Evolutionary conservation across 805 yeast genomes (phyloP), one percentile per base, ranked within the genome.

Genomic region (Isabelozyma heimii): DNA sequence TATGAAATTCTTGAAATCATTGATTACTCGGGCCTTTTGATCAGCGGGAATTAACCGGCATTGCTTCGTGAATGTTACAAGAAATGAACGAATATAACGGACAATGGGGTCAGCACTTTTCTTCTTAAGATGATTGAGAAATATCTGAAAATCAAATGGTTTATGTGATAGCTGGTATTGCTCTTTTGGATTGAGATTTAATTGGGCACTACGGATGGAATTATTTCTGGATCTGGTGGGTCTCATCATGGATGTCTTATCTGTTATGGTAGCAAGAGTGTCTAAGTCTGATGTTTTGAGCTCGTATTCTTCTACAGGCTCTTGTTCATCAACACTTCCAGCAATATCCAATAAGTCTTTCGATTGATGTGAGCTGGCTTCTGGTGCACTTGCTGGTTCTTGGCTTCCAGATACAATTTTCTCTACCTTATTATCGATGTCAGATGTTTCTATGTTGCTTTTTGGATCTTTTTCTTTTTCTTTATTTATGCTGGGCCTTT

Each of bases 91-190:
- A 39, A 91, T 80, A 61, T 92, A 94, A 49, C 89, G 80, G 5
- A 91, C 91, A 37, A 91, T 79, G 0, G 98, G 97, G 49, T 89
- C 96, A 5, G 98, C 97, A 47, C 78, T 76, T 53, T 84, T 85
- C 46, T 80, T 77, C 50, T 86, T 84, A 55, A 94, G 76, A 55
- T 86, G 88, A 10, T 76, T 74, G 38, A 91, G 73, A 62, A 94
- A 94, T 20, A 77, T 67, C 62, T 89, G 97, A 64, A 92, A 94
- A 63, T 94, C 96, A 67, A 92, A 91, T 3, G 77, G 77, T 52
- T 63, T 63, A 50, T 73, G 77, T 1, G 77, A 72, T 45, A 63
- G 73, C 46, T 70, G 75, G 43, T 70, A 63, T 45, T 71, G 76
- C 41, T 73, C 72, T 4, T 56, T 52, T 3, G 75, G 69, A 46